Base-by-base conservation (phyloP, 169 alveolate species). In the Cytauxzoon felis region DNA sequence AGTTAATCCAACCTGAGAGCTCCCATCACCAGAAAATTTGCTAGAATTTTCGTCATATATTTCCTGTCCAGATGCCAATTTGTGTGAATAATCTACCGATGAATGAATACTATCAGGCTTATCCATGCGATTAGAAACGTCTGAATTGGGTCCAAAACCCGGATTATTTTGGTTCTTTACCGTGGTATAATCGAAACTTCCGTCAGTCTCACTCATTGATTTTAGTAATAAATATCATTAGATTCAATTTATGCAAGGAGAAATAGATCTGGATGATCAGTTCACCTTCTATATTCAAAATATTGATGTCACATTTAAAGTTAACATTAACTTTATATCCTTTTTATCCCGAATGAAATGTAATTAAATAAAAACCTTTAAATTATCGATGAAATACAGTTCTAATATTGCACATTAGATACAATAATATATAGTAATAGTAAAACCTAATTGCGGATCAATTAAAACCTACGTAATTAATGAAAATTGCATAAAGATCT, bases 121-220 rank as follows among this genome's bases (percentile, higher is more conserved):
- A 13, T 72, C 82, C 48, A 58, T 47, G 75, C 64, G 82, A 72
- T 72, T 60, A 7, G 64, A 40, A 13, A 56, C 29, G 5, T 47
- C 48, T 43, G 36, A 38, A 26, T 30, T 51, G 2, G 81, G 52
- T 23, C 71, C 66, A 16, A 43, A 19, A 18, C 47, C 66, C 19
- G 47, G 52, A 41, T 19, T 19, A 23, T 36, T 33, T 11, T 45
- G 69, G 61, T 61, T 66, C 27, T 19, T 60, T 0, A 56, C 72
- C 13, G 58, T 26, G 42, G 23, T 24, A 62, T 72, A 72, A 43
- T 33, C 59, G 61, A 62, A 72, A 13, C 30, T 61, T 26, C 58
- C 82, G 18, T 33, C 81, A 13, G 52, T 48, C 11, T 43, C 66
- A 18, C 57, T 58, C 47, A 57, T 23, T 29, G 80, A 47, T 29